phyloP scores from a whole-genome alignment of 495 filamentous ascomycete genomes.

The Aspergillus saccharolyticus region DNA sequence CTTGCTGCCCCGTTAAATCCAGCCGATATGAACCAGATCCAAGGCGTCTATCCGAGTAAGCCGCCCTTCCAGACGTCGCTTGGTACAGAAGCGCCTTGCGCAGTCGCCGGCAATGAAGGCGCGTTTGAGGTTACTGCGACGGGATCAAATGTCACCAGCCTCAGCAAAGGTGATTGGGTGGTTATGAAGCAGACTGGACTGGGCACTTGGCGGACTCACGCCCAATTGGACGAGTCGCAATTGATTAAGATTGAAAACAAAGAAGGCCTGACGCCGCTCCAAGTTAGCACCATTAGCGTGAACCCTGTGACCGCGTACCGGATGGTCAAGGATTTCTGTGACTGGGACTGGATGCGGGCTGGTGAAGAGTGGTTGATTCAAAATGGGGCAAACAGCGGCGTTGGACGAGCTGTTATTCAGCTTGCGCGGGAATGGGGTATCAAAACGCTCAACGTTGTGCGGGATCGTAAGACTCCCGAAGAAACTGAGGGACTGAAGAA shows the following conservation, averaged over 20 bases:
- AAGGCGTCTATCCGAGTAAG: constrained; percentile 90
- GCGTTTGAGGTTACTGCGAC: constrained; percentile 76
- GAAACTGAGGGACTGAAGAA: constrained; percentile 62
- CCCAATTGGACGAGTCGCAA: constrained; percentile 58
- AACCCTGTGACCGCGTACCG: constrained; percentile 92
- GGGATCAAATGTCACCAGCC: constrained; percentile 50
- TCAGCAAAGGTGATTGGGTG: constrained; percentile 80
- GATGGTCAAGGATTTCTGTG: constrained; percentile 81
- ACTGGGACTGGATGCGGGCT: constrained; percentile 46
- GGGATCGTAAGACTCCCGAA: constrained; percentile 56
- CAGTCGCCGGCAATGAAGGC: constrained; percentile 84
- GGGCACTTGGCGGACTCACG: constrained; percentile 92
- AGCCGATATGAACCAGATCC: constrained; percentile 93
- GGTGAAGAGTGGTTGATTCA: constrained; percentile 81
- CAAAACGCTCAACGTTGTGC: constrained; percentile 79
- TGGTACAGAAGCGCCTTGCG: constrained; percentile 66
- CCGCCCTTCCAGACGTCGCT: constrained; percentile 68
- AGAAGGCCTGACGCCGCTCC: constrained; percentile 60
- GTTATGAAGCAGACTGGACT: constrained; percentile 75
- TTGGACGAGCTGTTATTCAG: constrained; percentile 85
- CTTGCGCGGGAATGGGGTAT: constrained; percentile 77
- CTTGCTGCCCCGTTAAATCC: constrained; percentile 93
- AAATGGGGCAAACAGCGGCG: constrained; percentile 92
- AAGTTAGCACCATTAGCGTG: constrained; percentile 79
- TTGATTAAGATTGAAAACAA: constrained; percentile 64